Evolutionary conservation across 768 basidiomycete species (phyloP), one percentile per base, ranked within the genome.

Genomic region (Mycena rebaudengoi): DNA sequence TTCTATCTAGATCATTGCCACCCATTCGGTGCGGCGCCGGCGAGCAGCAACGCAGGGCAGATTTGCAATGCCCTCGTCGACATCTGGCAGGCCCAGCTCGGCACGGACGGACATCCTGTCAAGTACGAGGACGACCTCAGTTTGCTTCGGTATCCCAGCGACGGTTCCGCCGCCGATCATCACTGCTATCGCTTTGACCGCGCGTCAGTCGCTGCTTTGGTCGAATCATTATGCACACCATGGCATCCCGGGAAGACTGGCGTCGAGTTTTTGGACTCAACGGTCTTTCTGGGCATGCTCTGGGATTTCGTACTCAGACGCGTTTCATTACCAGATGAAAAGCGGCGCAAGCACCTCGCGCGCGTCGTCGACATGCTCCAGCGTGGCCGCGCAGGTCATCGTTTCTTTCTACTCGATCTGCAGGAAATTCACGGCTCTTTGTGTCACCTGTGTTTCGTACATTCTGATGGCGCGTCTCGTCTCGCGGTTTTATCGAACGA

Each of bases 201-300:
- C 21, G 40, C 33, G 12, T 48, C 30, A 14, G 55, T 65, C 12
- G 40, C 66, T 5, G 45, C 25, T 2, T 40, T 40, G n/a, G n/a
- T n/a, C n/a, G 5, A 67, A 70, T 13, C 43, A 45, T 7, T 48
- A 32, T 0, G 64, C 12, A 40, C 73, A 7, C 75, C 72, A 0
- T 76, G 74, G 73, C 71, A 74, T 29, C 46, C 58, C 6, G 45
- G 21, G 7, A 56, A 62, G n/a, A 75, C 73, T 25, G 64, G 64
- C 4, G 37, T 59, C 11, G 66, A 70, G 1, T 78, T 75, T 49
- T 23, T 13, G 1, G 29, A 54, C 37, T 30, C 16, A 0, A 65
- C 68, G n/a, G 49, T 41, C 4, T 79, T 73, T 44, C 45, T 74
- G 16, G 75, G 76, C 8, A 74, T 77, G 60, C 33, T 51, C 5